Evolutionary conservation across 441 rosid species (phyloP), one percentile per base, ranked within the genome.

Genomic region (Codiaeum variegatum): DNA sequence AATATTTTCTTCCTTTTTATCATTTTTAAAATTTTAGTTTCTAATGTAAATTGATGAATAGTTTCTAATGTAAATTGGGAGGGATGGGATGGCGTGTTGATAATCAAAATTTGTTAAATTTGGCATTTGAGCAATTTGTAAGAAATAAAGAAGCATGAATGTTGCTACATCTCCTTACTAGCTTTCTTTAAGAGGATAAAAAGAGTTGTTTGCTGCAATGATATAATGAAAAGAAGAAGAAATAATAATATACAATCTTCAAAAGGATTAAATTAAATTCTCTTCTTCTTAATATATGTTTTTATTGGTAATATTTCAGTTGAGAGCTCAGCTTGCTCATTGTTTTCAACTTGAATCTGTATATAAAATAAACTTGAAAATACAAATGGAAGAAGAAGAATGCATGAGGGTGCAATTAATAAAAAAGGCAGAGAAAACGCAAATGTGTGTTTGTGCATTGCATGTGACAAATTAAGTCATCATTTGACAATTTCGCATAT

Each of bases 401-500:
- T 24, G 52, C 54, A 42, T 34, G 10, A 42, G 42, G 72, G 28
- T 28, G 64, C 54, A 18, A n/a, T 69, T 10, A 56, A n/a, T 69
- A 18, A 56, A 63, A 68, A 26, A 8, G 13, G 55, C 26, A 49
- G 38, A 51, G n/a, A 24, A 28, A 42, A 31, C 56, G 10, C 26
- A 51, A 71, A 59, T 58, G 36, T 59, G 75, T 15, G 68, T 59
- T 18, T 2, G 12, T 49, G 5, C 38, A 49, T 1, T 59, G 34
- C 76, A 72, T 67, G 79, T 61, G 76, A 62, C 44, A 15, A 28
- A 36, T 66, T 40, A 34, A 71, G 75, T 66, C 69, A 67, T 72
- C 69, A 67, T 71, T 67, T 67, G 68, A 67, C 59, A 42, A n/a
- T 51, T 67, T 72, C 64, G 47, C 7, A 36, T 11, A 19, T 71